Percentiles rank a stretch among this genome's conserved stretches.
These are phyloP conservation scores for Diacronema lutheri DNA, from an alignment of 78 protist species.

Conservation along the genomic window DNA sequence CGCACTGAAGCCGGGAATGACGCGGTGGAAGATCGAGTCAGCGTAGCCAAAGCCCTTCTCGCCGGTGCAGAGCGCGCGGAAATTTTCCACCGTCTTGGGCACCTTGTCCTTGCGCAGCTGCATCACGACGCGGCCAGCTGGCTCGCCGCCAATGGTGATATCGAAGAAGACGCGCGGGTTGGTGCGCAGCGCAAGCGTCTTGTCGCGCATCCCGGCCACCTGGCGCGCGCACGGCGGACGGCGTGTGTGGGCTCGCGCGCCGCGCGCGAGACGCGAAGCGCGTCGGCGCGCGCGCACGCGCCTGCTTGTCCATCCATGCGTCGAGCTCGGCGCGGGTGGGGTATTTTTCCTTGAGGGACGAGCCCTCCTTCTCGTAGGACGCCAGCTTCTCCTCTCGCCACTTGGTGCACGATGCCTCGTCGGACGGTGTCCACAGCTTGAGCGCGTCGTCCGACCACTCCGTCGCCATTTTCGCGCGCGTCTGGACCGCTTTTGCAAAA, in stretches of 20 bases:
- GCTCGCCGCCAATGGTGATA: constrained; percentile 14
- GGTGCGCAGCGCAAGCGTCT: neutral
- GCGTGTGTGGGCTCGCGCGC: constrained; percentile 6
- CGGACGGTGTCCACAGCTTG: neutral
- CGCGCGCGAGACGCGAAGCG: neutral
- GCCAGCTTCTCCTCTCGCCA: constrained; percentile 6
- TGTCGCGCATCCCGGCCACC: neutral
- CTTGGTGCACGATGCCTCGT: neutral
- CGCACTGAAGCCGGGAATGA: constrained; percentile 50
- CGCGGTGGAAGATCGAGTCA: constrained; percentile 45
- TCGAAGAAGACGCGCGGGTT: constrained; percentile 26
- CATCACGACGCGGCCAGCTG: constrained; percentile 14
- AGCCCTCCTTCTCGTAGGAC: neutral
- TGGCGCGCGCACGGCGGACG: too few species aligned
- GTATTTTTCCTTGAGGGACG: neutral
- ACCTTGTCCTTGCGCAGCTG: neutral
- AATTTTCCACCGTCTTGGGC: constrained; percentile 33
- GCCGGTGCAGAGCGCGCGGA: too few species aligned
- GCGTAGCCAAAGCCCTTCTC: constrained; percentile 66
- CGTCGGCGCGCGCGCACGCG: neutral
- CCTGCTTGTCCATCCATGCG: neutral
- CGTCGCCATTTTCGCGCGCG: too few species aligned
- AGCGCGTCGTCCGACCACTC: too few species aligned
- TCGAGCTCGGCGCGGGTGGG: neutral
- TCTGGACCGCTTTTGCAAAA: too few species aligned